Evolutionary conservation across 2,329 filamentous ascomycete genomes (phyloP), one percentile per base, ranked within the genome.

Genomic region (Penicillium polonicum): DNA sequence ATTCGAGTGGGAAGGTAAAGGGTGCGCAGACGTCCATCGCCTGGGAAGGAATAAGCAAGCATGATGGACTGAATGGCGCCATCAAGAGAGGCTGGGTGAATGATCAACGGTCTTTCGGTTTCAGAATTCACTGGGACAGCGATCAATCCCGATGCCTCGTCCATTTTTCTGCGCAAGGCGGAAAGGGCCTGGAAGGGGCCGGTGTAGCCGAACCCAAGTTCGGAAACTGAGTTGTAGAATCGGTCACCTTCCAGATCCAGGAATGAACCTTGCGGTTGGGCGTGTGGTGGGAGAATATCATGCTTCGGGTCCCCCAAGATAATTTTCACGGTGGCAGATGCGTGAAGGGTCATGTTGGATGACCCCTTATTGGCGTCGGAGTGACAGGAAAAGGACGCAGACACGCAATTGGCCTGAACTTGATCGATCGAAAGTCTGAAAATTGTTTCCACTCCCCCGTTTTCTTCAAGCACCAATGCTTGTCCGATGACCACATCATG

Each of bases 171-270:
- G 13, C 48, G 56, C 13, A 67, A 29, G 2, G 19, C 46, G 5
- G 59, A 60, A 15, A 70, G 54, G 5, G 60, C 54, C 13, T 56
- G 55, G 59, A 72, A 71, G 12, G 64, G 57, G 2, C 61, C 64
- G 1, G 61, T 62, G 35, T 71, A 73, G 6, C 62, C 62, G 38
- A 69, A 70, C 8, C 70, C 71, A 25, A 69, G 55, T 0, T 66
- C 48, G 0, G 51, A 46, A 2, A 72, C 56, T 5, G 59, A 59
- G n/a, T 57, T 58, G 49, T 73, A 72, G 48, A 71, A 72, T 6
- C 58, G 43, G 12, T 70, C 64, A 1, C 55, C 38, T 13, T 70
- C 64, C 15, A 69, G 39, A 2, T 59, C 60, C 2, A 66, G 23
- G 19, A 64, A 62, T 5, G 38, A 27, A 1, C 52, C 57, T 25